These are phyloP conservation scores for Thraustotheca clavata DNA, from an alignment of 352 stramenopile species.

Conservation along the genomic window DNA sequence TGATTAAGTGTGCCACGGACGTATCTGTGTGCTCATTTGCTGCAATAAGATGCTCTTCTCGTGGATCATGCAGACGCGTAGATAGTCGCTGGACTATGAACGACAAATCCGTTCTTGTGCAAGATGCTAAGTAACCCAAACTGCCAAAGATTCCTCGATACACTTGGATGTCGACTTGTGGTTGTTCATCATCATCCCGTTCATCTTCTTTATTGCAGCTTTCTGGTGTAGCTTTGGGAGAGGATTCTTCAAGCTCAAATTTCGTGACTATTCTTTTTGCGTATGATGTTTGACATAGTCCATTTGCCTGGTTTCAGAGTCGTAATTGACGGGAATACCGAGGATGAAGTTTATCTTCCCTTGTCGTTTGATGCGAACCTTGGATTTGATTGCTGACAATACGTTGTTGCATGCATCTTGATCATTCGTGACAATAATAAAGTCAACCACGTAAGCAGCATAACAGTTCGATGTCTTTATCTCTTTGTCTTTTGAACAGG, in stretches of 20 bases:
- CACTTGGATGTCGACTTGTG: background rate
- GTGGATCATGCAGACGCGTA: constrained; percentile 1
- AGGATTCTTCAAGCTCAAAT: constrained; percentile 15
- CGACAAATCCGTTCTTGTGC: constrained; percentile 24
- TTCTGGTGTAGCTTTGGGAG: constrained; percentile 15
- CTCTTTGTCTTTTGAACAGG: background rate
- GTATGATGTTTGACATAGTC: constrained; percentile 14
- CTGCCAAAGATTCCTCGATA: constrained; percentile 14
- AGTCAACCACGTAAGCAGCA: background rate
- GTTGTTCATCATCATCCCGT: constrained; percentile 4
- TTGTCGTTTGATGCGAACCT: constrained; percentile 12
- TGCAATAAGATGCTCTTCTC: background rate
- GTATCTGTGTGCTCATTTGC: constrained; percentile 8
- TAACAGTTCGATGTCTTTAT: background rate
- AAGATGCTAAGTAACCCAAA: constrained; percentile 24
- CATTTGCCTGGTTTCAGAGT: background rate
- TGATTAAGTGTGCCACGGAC: background rate
- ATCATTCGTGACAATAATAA: background rate
- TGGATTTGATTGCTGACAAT: background rate
- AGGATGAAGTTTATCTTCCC: constrained; percentile 21
- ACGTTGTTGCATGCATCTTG: background rate
- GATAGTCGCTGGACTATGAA: constrained; percentile 12
- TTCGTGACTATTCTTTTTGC: constrained; percentile 18
- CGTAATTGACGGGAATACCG: constrained; percentile 13
- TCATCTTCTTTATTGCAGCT: constrained; percentile 1